Evolutionary conservation across 139 green algal genomes (phyloP), one percentile per base, ranked within the genome.

Genomic region (Chlorokybus atmophyticus): DNA sequence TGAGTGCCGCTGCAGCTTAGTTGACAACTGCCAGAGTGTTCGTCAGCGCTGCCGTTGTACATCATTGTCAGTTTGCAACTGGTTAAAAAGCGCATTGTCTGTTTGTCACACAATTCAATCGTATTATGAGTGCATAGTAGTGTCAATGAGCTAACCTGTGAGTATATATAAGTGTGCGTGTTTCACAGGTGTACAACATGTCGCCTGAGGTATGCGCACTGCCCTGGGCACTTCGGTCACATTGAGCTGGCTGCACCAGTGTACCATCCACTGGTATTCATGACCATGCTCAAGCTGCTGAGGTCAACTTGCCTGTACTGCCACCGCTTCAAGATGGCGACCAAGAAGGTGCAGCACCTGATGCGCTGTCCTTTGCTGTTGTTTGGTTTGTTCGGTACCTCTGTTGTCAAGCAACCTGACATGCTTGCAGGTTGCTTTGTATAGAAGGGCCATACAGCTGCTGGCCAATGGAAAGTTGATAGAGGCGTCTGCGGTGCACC

Each of bases 201-300:
- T 64, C 60, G 68, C 1, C 79, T 93, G n/a, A 50, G 51, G 21
- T 57, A 70, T 39, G 51, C 55, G 17, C 52, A 73, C n/a, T 98
- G 91, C 67, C 85, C 86, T 2, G 91, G 91, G 1, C 91, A 98
- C 69, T 97, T 96, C 77, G 91, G 91, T 3, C 91, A 94, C 75
- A 80, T 98, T 7, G 87, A 95, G 52, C 75, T 98, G 58, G 79
- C 86, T 1, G 78, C 96, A 31, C 86, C 87, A 0, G 81, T 96
- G n/a, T 98, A 96, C 80, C 94, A 98, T 64, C 88, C 91, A 0
- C 60, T 97, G 19, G 70, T 94, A 0, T 94, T 97, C 60, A 68
- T 68, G 32, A 82, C 77, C 24, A 55, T 95, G 44, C 83, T 88
- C 73, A 86, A 88, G 60, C 77, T 97, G 67, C 62, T 95, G 29